Percentiles rank a stretch among this genome's conserved stretches.
These are phyloP conservation scores for Naganishia sp. DNA, from an alignment of 1,284 basidiomycete species.

Conservation along the genomic window DNA sequence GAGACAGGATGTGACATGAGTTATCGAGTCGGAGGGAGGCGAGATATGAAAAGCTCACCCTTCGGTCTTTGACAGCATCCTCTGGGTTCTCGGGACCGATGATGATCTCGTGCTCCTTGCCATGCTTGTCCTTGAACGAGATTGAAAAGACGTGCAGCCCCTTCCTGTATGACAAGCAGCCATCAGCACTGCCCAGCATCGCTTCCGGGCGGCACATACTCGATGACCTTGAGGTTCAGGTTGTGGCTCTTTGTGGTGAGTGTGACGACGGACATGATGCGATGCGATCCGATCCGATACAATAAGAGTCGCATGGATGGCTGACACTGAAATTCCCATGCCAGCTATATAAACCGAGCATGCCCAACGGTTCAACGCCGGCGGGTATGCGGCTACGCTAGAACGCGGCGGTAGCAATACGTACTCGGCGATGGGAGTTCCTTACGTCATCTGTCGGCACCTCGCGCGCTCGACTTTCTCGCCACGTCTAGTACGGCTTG, in stretches of 20 bases:
- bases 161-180: constrained; percentile 16
- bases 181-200: not conserved
- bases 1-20: not conserved
- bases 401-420: not conserved
- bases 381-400: constrained; percentile 1
- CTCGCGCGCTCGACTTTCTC: no score
- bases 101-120: constrained; percentile 32
- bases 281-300: not conserved
- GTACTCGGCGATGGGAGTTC: not conserved
- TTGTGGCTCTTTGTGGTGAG: constrained; percentile 25
- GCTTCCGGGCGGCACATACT: constrained; percentile 8
- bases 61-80: constrained; percentile 28
- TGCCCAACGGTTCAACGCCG: not conserved
- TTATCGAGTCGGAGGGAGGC: no score
- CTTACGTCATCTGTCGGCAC: no score
- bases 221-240: constrained; percentile 29
- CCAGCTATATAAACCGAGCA: not conserved
- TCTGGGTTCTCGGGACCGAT: constrained; percentile 33
- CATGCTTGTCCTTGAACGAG: constrained; percentile 30
- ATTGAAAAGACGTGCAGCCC: constrained; percentile 34
- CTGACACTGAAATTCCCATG: not conserved
- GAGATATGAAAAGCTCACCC: constrained; percentile 13
- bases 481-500: no score
- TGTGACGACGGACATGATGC: constrained; percentile 28
- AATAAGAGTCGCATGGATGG: not conserved